phyloP scores from a whole-genome alignment of 192 early-diverging fungal genomes.

The Diversispora eburnea region DNA sequence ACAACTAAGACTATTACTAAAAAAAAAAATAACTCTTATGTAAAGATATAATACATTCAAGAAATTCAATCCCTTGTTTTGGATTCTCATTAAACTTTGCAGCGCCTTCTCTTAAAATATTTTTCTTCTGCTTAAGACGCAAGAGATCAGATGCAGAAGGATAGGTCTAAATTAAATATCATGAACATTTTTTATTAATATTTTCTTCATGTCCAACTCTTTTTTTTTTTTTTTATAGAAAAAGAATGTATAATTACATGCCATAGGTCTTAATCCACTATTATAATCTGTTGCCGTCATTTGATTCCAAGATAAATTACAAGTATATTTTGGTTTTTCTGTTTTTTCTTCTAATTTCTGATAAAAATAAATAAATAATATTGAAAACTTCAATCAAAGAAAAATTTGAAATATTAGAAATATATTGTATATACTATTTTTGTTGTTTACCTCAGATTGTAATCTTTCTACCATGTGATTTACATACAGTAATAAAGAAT shows the following conservation, averaged over 20 bases:
- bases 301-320: conserved; percentile 18
- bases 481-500: conserved; percentile 68
- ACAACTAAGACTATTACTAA: neutral
- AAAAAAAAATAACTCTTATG: neutral
- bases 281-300: conserved; percentile 25
- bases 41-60: conserved; percentile 50
- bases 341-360: conserved; percentile 3
- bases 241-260: neutral
- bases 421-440: neutral
- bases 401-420: neutral
- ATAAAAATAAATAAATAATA: neutral
- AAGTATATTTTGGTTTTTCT: neutral
- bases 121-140: conserved; percentile 67
- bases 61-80: conserved; percentile 79
- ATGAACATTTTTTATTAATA: neutral
- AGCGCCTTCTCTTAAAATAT: conserved; percentile 73
- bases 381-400: conserved; percentile 29
- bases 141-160: conserved; percentile 34
- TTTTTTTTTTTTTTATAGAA: neutral
- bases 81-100: conserved; percentile 81
- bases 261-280: conserved; percentile 16
- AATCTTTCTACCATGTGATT: conserved; percentile 65
- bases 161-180: conserved; percentile 7
- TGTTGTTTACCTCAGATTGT: conserved; percentile 35
- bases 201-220: neutral